These are phyloP conservation scores for Moricandia moricandioides DNA, from an alignment of 345 rosid species.

Conservation along the genomic window DNA sequence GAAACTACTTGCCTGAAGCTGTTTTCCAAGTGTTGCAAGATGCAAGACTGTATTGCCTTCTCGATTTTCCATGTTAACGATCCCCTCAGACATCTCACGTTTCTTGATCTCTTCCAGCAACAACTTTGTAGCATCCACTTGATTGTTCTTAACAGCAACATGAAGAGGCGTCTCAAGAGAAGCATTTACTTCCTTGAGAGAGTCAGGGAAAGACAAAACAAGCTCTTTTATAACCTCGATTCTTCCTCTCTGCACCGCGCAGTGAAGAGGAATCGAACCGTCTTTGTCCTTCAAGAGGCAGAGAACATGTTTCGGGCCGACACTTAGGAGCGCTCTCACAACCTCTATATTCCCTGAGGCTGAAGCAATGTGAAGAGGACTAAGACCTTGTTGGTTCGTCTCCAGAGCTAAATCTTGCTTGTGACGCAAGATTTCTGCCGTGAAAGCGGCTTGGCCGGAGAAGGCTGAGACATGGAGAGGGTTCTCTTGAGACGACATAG, in stretches of 20 bases:
- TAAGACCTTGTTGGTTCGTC: conserved; percentile 9
- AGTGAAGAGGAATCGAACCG: conserved; percentile 23
- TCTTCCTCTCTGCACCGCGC: conserved; percentile 19
- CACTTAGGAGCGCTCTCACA: neutral
- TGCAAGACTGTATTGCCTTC: conserved; percentile 31
- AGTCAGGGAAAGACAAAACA: conserved; percentile 11
- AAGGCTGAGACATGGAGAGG: conserved; percentile 33
- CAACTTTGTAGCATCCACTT: conserved; percentile 17
- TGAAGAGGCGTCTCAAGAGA: conserved; percentile 29
- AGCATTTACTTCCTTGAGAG: conserved; percentile 1
- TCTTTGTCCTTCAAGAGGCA: conserved; percentile 25
- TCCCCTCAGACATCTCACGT: neutral
- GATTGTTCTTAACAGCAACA: conserved; percentile 25
- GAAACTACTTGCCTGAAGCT: conserved; percentile 21
- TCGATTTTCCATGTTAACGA: conserved; percentile 8
- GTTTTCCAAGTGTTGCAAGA: conserved; percentile 29
- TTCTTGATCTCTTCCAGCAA: conserved; percentile 21
- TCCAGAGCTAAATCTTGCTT: conserved; percentile 12
- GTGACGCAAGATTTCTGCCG: neutral
- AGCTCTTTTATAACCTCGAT: neutral
- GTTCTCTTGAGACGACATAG: conserved; percentile 5
- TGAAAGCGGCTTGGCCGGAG: conserved; percentile 10
- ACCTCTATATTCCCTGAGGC: conserved; percentile 1
- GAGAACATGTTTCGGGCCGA: neutral
- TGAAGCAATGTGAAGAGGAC: conserved; percentile 27